phyloP scores from a whole-genome alignment of 768 basidiomycete species.

The Basidioascus undulatus region DNA sequence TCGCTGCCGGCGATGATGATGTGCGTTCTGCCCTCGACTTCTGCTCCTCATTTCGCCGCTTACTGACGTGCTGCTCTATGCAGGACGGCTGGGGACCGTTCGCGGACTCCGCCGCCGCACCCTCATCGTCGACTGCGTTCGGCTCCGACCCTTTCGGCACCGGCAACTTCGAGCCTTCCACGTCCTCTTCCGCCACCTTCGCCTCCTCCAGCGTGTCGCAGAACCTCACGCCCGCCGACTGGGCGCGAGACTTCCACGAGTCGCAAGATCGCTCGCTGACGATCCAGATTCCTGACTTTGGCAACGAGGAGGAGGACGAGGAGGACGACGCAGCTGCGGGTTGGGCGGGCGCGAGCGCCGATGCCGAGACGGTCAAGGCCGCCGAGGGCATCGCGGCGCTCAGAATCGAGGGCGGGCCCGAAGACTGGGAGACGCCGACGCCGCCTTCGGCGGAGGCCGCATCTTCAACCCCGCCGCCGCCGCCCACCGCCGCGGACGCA shows the following conservation, averaged over 20 bases:
- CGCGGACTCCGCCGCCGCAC: conserved; percentile 30
- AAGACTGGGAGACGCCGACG: background rate
- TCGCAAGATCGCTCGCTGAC: too few relatives aligned
- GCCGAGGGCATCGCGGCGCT: background rate
- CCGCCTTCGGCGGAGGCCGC: background rate
- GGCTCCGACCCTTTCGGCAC: conserved; percentile 28
- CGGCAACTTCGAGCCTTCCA: conserved; percentile 38
- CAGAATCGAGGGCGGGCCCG: background rate
- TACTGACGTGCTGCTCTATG: conserved; percentile 10
- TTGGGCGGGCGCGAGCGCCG: background rate
- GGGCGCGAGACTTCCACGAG: too few relatives aligned
- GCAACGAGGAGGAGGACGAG: conserved; percentile 13
- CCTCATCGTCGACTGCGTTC: conserved; percentile 31
- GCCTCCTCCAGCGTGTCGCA: conserved; percentile 41
- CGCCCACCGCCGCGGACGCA: too few relatives aligned
- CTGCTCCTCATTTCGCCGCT: conserved; percentile 18
- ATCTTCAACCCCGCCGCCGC: background rate
- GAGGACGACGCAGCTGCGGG: conserved; percentile 2
- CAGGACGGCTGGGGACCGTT: conserved; percentile 61
- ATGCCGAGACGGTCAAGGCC: too few relatives aligned
- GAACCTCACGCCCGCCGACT: conserved; percentile 1
- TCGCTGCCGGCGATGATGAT: conserved; percentile 23
- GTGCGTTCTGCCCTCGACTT: conserved; percentile 31
- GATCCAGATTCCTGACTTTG: too few relatives aligned
- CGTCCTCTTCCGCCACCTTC: conserved; percentile 39